These are phyloP conservation scores for Funneliformis mosseae DNA, from an alignment of 192 early-diverging fungal species.

Conservation along the genomic window DNA sequence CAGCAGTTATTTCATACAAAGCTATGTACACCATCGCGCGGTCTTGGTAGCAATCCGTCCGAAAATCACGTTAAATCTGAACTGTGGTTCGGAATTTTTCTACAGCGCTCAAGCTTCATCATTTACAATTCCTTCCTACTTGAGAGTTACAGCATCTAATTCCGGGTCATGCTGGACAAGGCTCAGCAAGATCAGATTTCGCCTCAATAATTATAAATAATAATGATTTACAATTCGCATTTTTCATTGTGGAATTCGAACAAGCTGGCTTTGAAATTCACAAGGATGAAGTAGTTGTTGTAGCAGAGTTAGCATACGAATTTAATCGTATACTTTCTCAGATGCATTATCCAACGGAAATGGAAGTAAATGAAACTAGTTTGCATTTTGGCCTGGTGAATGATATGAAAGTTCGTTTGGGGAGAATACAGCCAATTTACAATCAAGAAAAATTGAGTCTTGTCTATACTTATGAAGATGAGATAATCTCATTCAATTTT, in stretches of 20 bases:
- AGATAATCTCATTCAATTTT: slow-evolving; percentile 27
- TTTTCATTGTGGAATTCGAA: slow-evolving; percentile 29
- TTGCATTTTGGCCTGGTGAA: slow-evolving; percentile 29
- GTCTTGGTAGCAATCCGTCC: slow-evolving; percentile 11
- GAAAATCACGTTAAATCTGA: slow-evolving; percentile 32
- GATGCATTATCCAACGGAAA: slow-evolving; percentile 14
- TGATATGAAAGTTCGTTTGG: neutral
- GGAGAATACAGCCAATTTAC: slow-evolving; percentile 5
- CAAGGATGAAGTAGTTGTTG: slow-evolving; percentile 22
- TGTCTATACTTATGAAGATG: slow-evolving; percentile 18
- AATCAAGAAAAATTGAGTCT: slow-evolving; percentile 19
- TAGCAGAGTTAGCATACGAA: slow-evolving; percentile 5
- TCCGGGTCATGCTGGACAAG: slow-evolving; percentile 13
- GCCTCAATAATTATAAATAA: neutral
- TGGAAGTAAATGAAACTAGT: slow-evolving; percentile 9
- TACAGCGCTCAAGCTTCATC: neutral
- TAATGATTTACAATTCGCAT: slow-evolving; percentile 26
- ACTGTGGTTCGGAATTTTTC: slow-evolving; percentile 24
- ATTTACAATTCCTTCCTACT: slow-evolving; percentile 7
- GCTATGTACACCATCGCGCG: slow-evolving; percentile 25
- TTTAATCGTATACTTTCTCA: slow-evolving; percentile 24
- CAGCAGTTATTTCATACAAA: slow-evolving; percentile 20
- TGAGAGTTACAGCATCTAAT: slow-evolving; percentile 24
- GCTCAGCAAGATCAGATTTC: slow-evolving; percentile 26
- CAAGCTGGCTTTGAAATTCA: slow-evolving; percentile 27